A percentile compares a stretch with the other conserved stretches of the same genome.
These are phyloP conservation scores for Pyronema omphalodes DNA, from an alignment of 495 filamentous ascomycete genomes.

Conservation along the genomic window DNA sequence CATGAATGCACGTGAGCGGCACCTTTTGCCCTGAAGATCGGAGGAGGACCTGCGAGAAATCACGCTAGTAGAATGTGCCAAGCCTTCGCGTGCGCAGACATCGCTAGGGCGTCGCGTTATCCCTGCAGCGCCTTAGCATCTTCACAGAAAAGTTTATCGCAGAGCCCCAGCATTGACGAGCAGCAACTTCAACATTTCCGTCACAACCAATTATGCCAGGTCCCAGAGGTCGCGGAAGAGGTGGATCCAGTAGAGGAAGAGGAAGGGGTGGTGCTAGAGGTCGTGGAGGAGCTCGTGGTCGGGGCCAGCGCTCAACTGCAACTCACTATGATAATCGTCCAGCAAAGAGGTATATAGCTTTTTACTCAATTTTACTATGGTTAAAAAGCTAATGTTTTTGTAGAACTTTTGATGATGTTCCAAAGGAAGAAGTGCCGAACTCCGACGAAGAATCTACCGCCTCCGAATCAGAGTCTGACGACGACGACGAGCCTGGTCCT, in stretches of 20 bases:
- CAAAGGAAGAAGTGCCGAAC: slow-evolving; percentile 3
- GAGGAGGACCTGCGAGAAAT: too few species aligned
- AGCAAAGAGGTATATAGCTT: slow-evolving; percentile 13
- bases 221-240: slow-evolving; percentile 15
- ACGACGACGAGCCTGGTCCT: slow-evolving; percentile 8
- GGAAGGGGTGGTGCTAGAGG: slow-evolving; percentile 18
- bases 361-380: background rate
- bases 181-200: background rate
- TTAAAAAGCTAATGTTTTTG: background rate
- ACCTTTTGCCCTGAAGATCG: too few species aligned
- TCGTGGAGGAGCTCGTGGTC: slow-evolving; percentile 3
- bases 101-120: background rate
- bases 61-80: too few species aligned
- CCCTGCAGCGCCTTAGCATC: background rate
- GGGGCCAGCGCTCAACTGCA: background rate
- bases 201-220: background rate
- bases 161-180: background rate
- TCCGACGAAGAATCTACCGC: slow-evolving; percentile 5
- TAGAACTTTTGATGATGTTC: background rate
- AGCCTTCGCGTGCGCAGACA: too few species aligned
- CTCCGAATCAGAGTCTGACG: slow-evolving; percentile 14
- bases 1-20: too few species aligned
- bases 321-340: slow-evolving; percentile 13
- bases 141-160: slow-evolving; percentile 1
- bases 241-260: slow-evolving; percentile 17